A percentile compares a stretch with the other conserved stretches of the same genome.
These are phyloP conservation scores for Leonotis leonurus DNA, from an alignment of 257 asterid species.

Conservation along the genomic window DNA sequence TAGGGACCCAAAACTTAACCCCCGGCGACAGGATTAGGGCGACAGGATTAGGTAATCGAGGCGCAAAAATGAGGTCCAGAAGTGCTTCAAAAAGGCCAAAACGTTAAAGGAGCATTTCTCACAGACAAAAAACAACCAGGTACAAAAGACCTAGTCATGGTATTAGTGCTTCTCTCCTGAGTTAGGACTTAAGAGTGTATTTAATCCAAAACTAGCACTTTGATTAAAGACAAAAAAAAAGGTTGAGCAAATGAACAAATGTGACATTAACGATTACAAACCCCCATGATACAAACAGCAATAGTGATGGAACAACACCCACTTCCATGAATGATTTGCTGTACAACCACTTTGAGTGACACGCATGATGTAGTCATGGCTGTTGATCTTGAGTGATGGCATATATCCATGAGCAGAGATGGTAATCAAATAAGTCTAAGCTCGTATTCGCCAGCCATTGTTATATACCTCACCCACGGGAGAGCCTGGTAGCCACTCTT, in stretches of 20 bases:
- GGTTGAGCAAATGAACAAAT: background rate
- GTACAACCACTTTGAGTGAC: slow-evolving; percentile 7
- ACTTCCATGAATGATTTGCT: background rate
- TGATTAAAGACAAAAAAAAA: background rate
- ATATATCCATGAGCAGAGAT: background rate
- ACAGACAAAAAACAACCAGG: too few species aligned
- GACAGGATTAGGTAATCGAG: too few species aligned
- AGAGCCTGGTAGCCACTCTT: slow-evolving; percentile 90
- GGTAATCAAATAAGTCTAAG: slow-evolving; percentile 50
- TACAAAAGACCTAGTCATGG: too few species aligned
- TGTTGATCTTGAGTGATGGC: slow-evolving; percentile 7
- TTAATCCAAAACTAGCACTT: slow-evolving; percentile 1
- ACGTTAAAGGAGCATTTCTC: background rate
- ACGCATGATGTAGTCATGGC: background rate
- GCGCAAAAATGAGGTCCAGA: background rate
- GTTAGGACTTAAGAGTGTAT: background rate
- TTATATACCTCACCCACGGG: slow-evolving; percentile 87
- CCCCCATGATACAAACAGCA: slow-evolving; percentile 27
- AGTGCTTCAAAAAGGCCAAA: background rate
- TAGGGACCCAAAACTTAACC: background rate
- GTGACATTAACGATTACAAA: slow-evolving; percentile 18
- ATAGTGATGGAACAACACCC: background rate
- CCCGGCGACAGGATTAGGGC: background rate
- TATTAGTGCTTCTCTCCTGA: background rate
- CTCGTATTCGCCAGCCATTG: slow-evolving; percentile 92